These are phyloP conservation scores for Termitomyces sp. DNA, from an alignment of 768 basidiomycete species.

Conservation along the genomic window DNA sequence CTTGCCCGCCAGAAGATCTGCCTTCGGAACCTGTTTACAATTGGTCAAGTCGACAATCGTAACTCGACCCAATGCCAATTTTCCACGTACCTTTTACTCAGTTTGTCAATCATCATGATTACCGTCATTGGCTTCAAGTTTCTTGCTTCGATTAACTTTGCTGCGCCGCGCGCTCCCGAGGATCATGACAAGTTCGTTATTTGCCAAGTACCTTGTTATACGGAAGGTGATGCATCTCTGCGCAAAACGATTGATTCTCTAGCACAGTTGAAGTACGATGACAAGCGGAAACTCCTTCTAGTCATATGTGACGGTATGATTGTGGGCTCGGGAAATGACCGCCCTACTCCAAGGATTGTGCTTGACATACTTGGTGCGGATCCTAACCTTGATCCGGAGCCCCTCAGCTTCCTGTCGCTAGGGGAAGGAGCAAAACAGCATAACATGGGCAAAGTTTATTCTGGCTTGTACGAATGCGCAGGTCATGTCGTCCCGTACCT, in stretches of 20 bases:
- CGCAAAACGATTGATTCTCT: constrained; percentile 90
- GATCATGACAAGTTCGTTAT: constrained; percentile 93
- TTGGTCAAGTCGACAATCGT: constrained; percentile 90
- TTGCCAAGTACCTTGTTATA: constrained; percentile 98
- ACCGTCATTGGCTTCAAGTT: constrained; percentile 92
- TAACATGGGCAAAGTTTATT: constrained; percentile 98
- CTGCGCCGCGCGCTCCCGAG: constrained; percentile 70
- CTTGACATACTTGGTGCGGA: constrained; percentile 95
- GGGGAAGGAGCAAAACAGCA: constrained; percentile 95
- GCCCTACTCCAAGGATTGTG: constrained; percentile 93
- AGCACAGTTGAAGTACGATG: constrained; percentile 93
- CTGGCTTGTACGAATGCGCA: constrained; percentile 87
- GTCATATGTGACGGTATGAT: constrained; percentile 98
- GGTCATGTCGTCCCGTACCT: constrained; percentile 97
- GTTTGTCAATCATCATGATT: constrained; percentile 88
- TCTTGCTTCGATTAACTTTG: constrained; percentile 78
- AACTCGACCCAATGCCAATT: constrained; percentile 90
- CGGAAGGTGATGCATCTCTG: constrained; percentile 87
- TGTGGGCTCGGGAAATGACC: constrained; percentile 94
- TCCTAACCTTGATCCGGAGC: constrained; percentile 90
- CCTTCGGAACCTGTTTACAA: constrained; percentile 87
- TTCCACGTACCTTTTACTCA: constrained; percentile 86
- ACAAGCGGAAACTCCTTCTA: constrained; percentile 92
- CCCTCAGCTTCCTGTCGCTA: constrained; percentile 88
- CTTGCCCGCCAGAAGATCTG: constrained; percentile 79